phyloP scores from a whole-genome alignment of 805 yeast species.

The Myxozyma nipponensis region DNA sequence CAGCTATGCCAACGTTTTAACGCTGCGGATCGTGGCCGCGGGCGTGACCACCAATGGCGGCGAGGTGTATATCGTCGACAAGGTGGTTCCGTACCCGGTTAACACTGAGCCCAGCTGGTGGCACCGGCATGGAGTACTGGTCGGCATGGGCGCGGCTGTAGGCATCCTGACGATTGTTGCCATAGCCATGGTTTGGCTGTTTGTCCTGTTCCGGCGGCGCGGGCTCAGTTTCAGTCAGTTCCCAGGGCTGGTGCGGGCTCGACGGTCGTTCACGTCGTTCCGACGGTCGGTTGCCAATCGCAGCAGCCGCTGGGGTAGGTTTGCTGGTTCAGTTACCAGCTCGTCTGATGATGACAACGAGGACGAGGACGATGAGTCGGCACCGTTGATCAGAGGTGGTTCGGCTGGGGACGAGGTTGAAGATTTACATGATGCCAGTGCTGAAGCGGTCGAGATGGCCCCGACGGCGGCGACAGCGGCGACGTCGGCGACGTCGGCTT shows the following conservation, averaged over 20 bases:
- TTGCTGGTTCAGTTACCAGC: slow-evolving; percentile 4
- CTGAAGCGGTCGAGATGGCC: not conserved
- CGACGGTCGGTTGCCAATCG: slow-evolving; percentile 6
- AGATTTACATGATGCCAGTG: not conserved
- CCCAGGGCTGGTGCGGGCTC: not conserved
- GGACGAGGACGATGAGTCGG: slow-evolving; percentile 3
- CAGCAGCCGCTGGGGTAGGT: too few relatives aligned
- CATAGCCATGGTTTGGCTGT: slow-evolving; percentile 14
- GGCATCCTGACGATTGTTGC: slow-evolving; percentile 11
- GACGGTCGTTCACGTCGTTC: slow-evolving; percentile 3
- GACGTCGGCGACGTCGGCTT: not conserved
- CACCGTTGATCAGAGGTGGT: not conserved
- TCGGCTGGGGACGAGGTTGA: not conserved
- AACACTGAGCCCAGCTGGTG: slow-evolving; percentile 15
- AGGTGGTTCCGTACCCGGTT: slow-evolving; percentile 10
- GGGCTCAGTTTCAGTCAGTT: slow-evolving; percentile 2
- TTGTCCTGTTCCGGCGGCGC: slow-evolving; percentile 14
- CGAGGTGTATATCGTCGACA: slow-evolving; percentile 21
- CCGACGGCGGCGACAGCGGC: not conserved
- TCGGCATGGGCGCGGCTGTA: slow-evolving; percentile 15
- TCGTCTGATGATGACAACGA: slow-evolving; percentile 12
- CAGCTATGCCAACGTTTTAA: not conserved
- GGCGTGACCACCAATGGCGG: slow-evolving; percentile 21
- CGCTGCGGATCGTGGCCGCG: slow-evolving; percentile 14
- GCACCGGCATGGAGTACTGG: slow-evolving; percentile 17